Base-by-base conservation (phyloP, 441 rosid genomes). In the Arabidopsis lyrata region DNA sequence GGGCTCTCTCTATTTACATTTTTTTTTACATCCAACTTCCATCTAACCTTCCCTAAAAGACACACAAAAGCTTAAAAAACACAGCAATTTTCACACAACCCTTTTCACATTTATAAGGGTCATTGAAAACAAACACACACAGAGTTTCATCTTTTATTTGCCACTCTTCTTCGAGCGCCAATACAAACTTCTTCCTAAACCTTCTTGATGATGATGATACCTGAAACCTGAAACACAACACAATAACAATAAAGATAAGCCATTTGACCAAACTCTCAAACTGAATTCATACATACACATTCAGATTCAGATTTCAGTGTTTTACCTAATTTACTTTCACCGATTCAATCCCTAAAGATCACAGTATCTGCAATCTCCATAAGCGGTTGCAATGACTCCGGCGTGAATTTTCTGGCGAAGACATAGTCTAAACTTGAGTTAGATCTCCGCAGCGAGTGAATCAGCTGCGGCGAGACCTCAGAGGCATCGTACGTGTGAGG, bases 331-430 rank as follows among this genome's bases (percentile, higher is more conserved):
- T 55, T 10, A 70, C 48, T 35, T 55, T 54, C 38, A 62, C 39
- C 53, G 9, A n/a, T 50, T 84, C 84, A 86, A 69, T 87, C 91
- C 82, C 76, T 76, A 81, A 90, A 85, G 15, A 90, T 84, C 32
- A 86, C 89, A 32, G 77, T 82, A 41, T 87, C 86, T 1, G 96
- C 90, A 2, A 92, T 85, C 38, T 70, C 83, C 93, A 92, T 86
- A 70, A 92, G 77, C 7, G 88, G 86, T 65, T 64, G 65, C 82
- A 90, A 62, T 74, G 89, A 82, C 3, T 84, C 90, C 27, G 88
- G 82, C 2, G 87, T 58, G 84, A 92, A 92, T 71, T 92, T 92
- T 38, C 96, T 78, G 0, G 97, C 96, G 41, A 92, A 92, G 20
- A 92, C 81, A 66, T 81, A 83, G 0, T 88, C 83, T 11, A 75